Conservation (phyloP, 2,329 filamentous ascomycete species). For the Nemania bipapillata region DNA sequence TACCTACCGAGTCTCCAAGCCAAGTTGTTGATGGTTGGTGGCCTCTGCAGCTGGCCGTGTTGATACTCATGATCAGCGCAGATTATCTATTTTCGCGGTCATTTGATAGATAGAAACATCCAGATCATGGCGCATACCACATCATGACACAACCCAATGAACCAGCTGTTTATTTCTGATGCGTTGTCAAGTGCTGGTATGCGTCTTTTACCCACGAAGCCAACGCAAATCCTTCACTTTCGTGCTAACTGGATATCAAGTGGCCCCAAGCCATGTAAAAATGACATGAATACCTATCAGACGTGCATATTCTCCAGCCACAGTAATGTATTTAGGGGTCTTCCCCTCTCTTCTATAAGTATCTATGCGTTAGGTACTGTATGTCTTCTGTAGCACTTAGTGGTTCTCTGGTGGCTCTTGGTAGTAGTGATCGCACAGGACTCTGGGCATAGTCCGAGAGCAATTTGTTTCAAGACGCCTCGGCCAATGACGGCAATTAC, state of each 20-base stretch:
- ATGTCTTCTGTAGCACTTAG: not conserved
- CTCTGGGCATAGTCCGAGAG: conserved; percentile 22
- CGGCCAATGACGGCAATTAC: conserved; percentile 35
- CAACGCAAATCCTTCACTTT: conserved; percentile 15
- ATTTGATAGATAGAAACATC: conserved; percentile 33
- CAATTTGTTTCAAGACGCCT: conserved; percentile 34
- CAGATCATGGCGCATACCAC: conserved; percentile 23
- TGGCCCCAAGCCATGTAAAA: conserved; percentile 14
- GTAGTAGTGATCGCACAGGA: conserved; percentile 24
- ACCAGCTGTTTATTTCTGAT: conserved; percentile 38
- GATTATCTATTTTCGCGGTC: conserved; percentile 28
- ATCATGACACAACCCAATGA: conserved; percentile 16
- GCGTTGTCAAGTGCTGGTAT: conserved; percentile 36
- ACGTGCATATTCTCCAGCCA: conserved; percentile 27
- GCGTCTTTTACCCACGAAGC: conserved; percentile 25
- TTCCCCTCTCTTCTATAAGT: conserved; percentile 11
- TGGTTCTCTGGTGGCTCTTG: conserved; percentile 12
- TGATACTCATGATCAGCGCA: conserved; percentile 35
- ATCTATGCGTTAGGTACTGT: not conserved
- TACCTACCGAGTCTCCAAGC: not conserved
- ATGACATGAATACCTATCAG: conserved; percentile 19
- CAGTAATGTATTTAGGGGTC: conserved; percentile 21
- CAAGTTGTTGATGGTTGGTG: conserved; percentile 15
- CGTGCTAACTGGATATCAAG: conserved; percentile 25
- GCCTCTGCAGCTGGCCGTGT: conserved; percentile 30